Conservation (phyloP, 331 rosid genomes). For the Acacia concinna region DNA sequence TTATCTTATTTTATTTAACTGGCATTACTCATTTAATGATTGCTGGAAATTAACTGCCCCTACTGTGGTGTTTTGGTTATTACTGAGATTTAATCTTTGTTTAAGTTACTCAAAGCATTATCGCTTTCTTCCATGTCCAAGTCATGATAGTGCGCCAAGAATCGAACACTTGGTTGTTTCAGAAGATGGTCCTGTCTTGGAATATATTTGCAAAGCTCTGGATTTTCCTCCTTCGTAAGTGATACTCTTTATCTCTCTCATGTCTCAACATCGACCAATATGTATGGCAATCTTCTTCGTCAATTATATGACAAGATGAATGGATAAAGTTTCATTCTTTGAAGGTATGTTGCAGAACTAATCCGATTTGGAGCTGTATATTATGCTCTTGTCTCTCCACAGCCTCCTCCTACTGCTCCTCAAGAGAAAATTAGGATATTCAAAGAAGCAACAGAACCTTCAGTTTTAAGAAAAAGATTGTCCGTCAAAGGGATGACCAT, state of each 20-base stretch:
- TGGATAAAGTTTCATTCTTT: constrained; percentile 39
- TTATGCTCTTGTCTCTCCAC: constrained; percentile 90
- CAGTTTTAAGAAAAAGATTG: constrained; percentile 55
- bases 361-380: constrained; percentile 87
- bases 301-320: constrained; percentile 19
- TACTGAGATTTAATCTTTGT: constrained; percentile 33
- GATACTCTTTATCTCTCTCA: constrained; percentile 14
- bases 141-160: constrained; percentile 60
- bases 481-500: constrained; percentile 85
- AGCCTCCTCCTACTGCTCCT: constrained; percentile 88
- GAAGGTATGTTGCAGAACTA: constrained; percentile 89
- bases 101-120: constrained; percentile 62
- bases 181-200: constrained; percentile 67
- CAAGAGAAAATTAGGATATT: constrained; percentile 65
- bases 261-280: not conserved
- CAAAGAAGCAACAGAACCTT: constrained; percentile 67
- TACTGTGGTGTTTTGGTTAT: not conserved
- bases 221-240: constrained; percentile 89
- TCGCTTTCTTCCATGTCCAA: constrained; percentile 91
- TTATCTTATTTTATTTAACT: not conserved
- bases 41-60: not conserved
- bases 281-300: constrained; percentile 13
- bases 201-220: constrained; percentile 68
- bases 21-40: not conserved
- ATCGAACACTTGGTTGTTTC: constrained; percentile 80